These are phyloP conservation scores for Fusarium redolens DNA, from an alignment of 2,329 filamentous ascomycete genomes.

Conservation along the genomic window DNA sequence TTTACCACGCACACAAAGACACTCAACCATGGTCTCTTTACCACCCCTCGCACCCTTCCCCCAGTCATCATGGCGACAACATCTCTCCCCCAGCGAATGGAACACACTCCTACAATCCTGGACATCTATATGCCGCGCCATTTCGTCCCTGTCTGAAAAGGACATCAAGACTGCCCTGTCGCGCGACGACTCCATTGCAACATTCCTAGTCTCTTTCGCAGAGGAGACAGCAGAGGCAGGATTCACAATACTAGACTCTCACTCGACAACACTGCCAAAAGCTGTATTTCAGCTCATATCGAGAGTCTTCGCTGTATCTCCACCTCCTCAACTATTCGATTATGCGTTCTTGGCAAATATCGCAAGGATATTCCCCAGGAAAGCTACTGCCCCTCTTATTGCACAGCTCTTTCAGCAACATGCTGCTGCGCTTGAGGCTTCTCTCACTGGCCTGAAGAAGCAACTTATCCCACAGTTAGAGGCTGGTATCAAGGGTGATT, in stretches of 20 bases:
- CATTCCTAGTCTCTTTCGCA: slow-evolving; percentile 77
- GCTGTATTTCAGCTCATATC: slow-evolving; percentile 72
- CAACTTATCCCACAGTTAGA: slow-evolving; percentile 72
- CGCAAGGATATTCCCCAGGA: slow-evolving; percentile 74
- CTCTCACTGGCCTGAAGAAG: slow-evolving; percentile 70
- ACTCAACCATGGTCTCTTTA: slow-evolving; percentile 58
- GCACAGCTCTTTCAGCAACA: slow-evolving; percentile 63
- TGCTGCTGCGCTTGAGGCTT: slow-evolving; percentile 62
- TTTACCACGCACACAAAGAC: background rate
- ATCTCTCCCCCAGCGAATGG: slow-evolving; percentile 79
- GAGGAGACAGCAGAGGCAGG: slow-evolving; percentile 60
- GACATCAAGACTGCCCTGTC: slow-evolving; percentile 64
- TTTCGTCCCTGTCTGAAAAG: slow-evolving; percentile 68
- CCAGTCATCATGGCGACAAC: slow-evolving; percentile 71
- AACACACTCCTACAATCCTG: slow-evolving; percentile 80
- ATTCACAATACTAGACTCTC: slow-evolving; percentile 50
- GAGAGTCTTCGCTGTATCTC: slow-evolving; percentile 59
- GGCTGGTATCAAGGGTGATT: slow-evolving; percentile 65
- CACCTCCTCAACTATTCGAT: slow-evolving; percentile 63
- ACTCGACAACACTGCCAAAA: slow-evolving; percentile 65
- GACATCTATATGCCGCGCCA: slow-evolving; percentile 73
- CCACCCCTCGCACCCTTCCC: slow-evolving; percentile 85
- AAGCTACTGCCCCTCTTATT: slow-evolving; percentile 64
- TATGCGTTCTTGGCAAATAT: slow-evolving; percentile 78
- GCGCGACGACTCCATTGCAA: slow-evolving; percentile 67